These are phyloP conservation scores for Rutstroemia sp. DNA, from an alignment of 2,329 filamentous ascomycete genomes.

Conservation along the genomic window DNA sequence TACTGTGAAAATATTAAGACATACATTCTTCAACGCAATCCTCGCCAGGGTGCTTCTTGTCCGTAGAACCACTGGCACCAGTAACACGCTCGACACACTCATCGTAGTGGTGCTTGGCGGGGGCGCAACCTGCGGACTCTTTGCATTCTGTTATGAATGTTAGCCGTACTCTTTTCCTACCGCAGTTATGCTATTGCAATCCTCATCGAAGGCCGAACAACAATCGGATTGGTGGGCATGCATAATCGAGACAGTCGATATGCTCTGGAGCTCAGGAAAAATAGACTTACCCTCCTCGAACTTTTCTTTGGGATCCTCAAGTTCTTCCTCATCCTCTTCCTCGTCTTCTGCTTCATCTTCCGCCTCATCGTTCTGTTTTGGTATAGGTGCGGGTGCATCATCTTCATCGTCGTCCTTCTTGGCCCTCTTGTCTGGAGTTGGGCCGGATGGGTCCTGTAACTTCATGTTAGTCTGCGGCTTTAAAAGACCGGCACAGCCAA, in stretches of 20 bases:
- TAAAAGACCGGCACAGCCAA: neutral
- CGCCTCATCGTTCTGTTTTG: constrained; percentile 34
- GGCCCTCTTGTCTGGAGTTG: constrained; percentile 13
- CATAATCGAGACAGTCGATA: neutral
- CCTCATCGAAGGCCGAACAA: neutral
- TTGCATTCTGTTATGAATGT: constrained; percentile 63
- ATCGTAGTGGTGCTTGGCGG: constrained; percentile 95
- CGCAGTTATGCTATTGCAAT: no score
- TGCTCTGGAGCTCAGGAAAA: neutral
- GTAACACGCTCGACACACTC: constrained; percentile 96
- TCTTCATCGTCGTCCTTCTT: constrained; percentile 32
- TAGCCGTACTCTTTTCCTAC: constrained; percentile 9
- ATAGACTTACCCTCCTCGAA: constrained; percentile 79
- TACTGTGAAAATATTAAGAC: constrained; percentile 35
- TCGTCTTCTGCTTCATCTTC: constrained; percentile 45
- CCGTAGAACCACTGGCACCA: constrained; percentile 46
- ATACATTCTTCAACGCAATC: constrained; percentile 99
- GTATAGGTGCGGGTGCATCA: neutral
- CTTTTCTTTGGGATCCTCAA: constrained; percentile 77
- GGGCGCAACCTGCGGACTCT: constrained; percentile 76
- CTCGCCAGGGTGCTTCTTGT: constrained; percentile 69
- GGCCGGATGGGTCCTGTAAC: constrained; percentile 17
- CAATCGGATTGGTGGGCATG: neutral
- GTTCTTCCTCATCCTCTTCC: constrained; percentile 66
- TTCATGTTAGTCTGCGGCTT: neutral